Evolutionary conservation across 2,329 filamentous ascomycete genomes (phyloP), one percentile per base, ranked within the genome.

Genomic region (Ciborinia camelliae): DNA sequence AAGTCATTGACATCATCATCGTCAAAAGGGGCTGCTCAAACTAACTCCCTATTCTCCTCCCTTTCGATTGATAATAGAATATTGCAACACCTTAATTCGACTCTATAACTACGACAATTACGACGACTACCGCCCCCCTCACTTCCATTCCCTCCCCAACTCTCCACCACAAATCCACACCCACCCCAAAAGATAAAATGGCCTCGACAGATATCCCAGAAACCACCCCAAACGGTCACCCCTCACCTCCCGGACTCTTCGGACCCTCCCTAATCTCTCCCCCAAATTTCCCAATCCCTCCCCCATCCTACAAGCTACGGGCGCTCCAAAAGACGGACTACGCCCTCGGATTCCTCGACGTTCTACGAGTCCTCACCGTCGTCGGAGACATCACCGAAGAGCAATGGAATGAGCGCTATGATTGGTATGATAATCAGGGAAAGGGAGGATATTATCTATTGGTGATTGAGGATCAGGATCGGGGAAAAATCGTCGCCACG

Each of bases 291-390:
- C 66, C 81, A 87, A 48, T 83, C 82, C 23, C 87, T 98, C 0
- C 94, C 95, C 51, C 81, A 71, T 89, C 90, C 73, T 98, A 98
- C 82, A 86, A 82, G 35, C 85, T 96, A 74, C 92, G 95, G 32
- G 87, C 94, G 0, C 83, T 98, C 58, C 86, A 89, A 72, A 86
- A 86, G 71, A 84, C 83, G 72, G 95, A 99, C 79, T 97, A 89
- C 79, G 80, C 84, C 64, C 84, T 83, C 41, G 92, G 92, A 68
- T 97, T 97, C 77, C 87, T 99, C 71, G 92, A 97, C 75, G 94
- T 95, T 67, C 82, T 99, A 69, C 87, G 92, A 53, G 92, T 97
- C 45, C 82, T 99, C 73, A 98, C 95, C 2, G 95, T 91, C 9
- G 94, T 98, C 30, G 95, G 95, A 68, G 92, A 97, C 67, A 89